Evolutionary conservation across 352 stramenopile species (phyloP).

Genomic region (Aphanomyces invadans): DNA sequence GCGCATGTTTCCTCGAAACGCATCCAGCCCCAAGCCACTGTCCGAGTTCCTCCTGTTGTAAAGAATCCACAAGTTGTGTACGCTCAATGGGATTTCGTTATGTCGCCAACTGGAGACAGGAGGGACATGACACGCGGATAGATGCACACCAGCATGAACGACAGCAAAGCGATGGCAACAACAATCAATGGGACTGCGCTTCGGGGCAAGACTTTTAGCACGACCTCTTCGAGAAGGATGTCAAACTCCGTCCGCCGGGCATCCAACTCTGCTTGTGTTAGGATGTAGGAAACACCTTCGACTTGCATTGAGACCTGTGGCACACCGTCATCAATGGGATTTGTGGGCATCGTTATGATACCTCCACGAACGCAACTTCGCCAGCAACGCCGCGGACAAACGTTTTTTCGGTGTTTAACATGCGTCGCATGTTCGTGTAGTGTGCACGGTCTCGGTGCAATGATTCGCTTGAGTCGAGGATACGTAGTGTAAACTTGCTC

Average conservation of each 20-base stretch:
- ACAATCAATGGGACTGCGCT: slow-evolving; percentile 18
- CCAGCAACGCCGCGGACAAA: slow-evolving; percentile 10
- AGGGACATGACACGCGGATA: slow-evolving; percentile 12
- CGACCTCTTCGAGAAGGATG: slow-evolving; percentile 23
- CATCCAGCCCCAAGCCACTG: neutral
- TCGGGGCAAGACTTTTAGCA: neutral
- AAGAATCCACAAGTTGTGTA: too few species aligned
- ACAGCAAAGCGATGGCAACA: neutral
- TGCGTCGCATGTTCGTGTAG: slow-evolving; percentile 7
- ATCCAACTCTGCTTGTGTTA: slow-evolving; percentile 6
- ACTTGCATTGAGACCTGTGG: slow-evolving; percentile 19
- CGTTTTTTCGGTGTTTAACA: slow-evolving; percentile 25
- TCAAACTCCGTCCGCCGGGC: slow-evolving; percentile 11
- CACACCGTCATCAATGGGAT: neutral
- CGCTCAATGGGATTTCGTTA: slow-evolving; percentile 8
- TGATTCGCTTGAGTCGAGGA: neutral
- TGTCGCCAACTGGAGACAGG: neutral
- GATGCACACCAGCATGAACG: slow-evolving; percentile 14
- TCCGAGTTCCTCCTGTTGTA: slow-evolving; percentile 22
- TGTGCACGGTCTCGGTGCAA: neutral
- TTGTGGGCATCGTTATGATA: neutral
- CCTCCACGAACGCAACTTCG: slow-evolving; percentile 10
- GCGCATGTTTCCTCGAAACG: slow-evolving; percentile 26
- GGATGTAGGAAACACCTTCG: slow-evolving; percentile 20
- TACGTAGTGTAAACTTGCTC: slow-evolving; percentile 19